Evolutionary conservation across 2,329 filamentous ascomycete genomes (phyloP), one percentile per base, ranked within the genome.

Genomic region (Immersiporthe knoxdaviesiana): DNA sequence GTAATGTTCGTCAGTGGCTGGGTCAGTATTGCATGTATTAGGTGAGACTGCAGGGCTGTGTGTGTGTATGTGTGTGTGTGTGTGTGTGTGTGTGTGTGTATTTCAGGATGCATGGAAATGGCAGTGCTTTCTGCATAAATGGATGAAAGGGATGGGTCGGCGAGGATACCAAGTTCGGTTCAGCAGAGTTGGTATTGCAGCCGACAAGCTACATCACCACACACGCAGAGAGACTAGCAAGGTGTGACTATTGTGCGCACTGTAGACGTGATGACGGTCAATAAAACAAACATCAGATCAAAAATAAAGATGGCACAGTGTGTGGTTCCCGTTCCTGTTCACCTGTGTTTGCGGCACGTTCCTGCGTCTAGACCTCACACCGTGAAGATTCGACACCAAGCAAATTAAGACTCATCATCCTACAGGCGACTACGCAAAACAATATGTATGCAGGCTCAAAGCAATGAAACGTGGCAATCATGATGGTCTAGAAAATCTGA

Each of bases 41-140:
- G 44, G 66, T 66, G 63, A 41, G 37, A n/a, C 11, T 54, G 59
- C 59, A 62, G n/a, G 59, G 35, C 11, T 62, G 44, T 30, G 24
- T 59, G 47, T 47, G 16, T 47, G 37, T 27, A 54, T 64, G n/a
- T 62, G 44, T 30, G 24, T 59, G 47, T 62, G 44, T 30, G 24
- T 59, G 47, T 62, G 44, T 30, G 24, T 59, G 47, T 62, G 44
- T 30, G 24, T 59, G 47, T 47, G 16, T 47, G 37, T 27, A 54
- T 64, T 37, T 37, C 7, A 30, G 21, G 59, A 62, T 62, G 37
- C 54, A 54, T 64, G 62, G 32, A 64, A 39, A 41, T 21, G 47
- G 62, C 62, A 54, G 47, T 54, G 30, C 37, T 41, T 64, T 37
- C 30, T 54, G 47, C 62, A 52, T 54, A 24, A 52, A 18, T n/a